Base-by-base conservation (phyloP, 257 asterid genomes). In the Salvia hispanica region DNA sequence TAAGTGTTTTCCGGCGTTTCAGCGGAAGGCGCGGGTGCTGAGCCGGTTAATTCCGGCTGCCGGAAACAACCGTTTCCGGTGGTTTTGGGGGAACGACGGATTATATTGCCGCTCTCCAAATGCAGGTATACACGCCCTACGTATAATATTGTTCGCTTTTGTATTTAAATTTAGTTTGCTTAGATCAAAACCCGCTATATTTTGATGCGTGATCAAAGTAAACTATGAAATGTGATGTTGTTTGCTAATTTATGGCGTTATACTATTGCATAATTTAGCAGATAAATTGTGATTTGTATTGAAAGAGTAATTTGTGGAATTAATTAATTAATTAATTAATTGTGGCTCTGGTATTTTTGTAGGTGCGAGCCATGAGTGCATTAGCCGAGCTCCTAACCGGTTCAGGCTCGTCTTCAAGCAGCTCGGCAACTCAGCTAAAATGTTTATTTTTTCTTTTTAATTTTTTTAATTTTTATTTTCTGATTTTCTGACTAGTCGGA, bases 91-190 rank as follows among this genome's bases (percentile, higher is more conserved):
- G 99, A 93, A 91, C 95, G 0, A 74, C 83, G 2, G 99, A 93
- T 83, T 93, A 90, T 40, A 93, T 93, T 4, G 88, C 99, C 7
- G 99, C 99, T 25, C 95, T 93, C 9, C 82, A 93, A 85, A 90
- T 93, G 99, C 99, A 90, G 85, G 88, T 78, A 74, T 45, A 15
- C 43, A 36, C 7, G 50, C 42, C 1, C 9, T 40, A 8, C 8
- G 3, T 40, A 7, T 40, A n/a, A n/a, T n/a, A n/a, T n/a, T n/a
- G n/a, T n/a, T n/a, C n/a, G n/a, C n/a, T n/a, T n/a, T n/a, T n/a
- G n/a, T n/a, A n/a, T n/a, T n/a, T n/a, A n/a, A n/a, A n/a, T n/a
- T n/a, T n/a, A n/a, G n/a, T n/a, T n/a, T n/a, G n/a, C n/a, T n/a
- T n/a, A n/a, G n/a, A n/a, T n/a, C n/a, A n/a, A n/a, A n/a, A n/a